Evolutionary conservation across 176 grass and related monocot species (phyloP).

Genomic region (Lolium rigidum): DNA sequence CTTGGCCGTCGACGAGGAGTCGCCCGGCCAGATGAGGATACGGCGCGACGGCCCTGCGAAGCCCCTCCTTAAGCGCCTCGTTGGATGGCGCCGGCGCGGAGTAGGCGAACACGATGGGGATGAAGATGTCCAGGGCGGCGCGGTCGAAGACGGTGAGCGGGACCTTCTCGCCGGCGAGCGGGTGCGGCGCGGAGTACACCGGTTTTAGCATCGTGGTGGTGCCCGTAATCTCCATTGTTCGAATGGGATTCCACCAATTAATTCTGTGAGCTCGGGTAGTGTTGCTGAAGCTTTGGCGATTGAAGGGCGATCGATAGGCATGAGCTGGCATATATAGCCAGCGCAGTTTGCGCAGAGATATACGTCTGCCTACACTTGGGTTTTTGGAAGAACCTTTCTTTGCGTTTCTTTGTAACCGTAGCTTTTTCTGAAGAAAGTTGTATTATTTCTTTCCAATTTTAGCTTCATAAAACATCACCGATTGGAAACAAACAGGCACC

Average conservation of each 20-base stretch:
- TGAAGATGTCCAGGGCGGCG: slow-evolving; percentile 37
- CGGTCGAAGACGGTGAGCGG: slow-evolving; percentile 56
- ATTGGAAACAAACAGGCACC: too few relatives aligned
- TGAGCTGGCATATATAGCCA: background rate
- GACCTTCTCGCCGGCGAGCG: slow-evolving; percentile 12
- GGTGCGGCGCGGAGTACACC: background rate
- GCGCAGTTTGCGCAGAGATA: background rate
- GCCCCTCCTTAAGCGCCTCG: slow-evolving; percentile 37
- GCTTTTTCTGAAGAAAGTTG: too few relatives aligned
- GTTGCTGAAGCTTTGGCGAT: background rate
- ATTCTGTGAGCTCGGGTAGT: too few relatives aligned
- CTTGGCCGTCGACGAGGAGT: background rate
- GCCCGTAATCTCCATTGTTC: slow-evolving; percentile 19
- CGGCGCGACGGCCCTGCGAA: slow-evolving; percentile 9
- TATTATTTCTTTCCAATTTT: background rate
- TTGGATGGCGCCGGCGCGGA: slow-evolving; percentile 40
- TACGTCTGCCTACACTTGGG: background rate
- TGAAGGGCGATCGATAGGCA: background rate
- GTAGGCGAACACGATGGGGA: slow-evolving; percentile 50
- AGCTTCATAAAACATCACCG: background rate
- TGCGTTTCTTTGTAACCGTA: too few relatives aligned
- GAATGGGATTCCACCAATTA: background rate
- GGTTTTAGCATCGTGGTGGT: slow-evolving; percentile 7
- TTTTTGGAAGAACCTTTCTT: background rate
- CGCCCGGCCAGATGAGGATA: slow-evolving; percentile 39